Conservation (phyloP, 2,329 filamentous ascomycete species). For the Pestalotiopsis sp. region DNA sequence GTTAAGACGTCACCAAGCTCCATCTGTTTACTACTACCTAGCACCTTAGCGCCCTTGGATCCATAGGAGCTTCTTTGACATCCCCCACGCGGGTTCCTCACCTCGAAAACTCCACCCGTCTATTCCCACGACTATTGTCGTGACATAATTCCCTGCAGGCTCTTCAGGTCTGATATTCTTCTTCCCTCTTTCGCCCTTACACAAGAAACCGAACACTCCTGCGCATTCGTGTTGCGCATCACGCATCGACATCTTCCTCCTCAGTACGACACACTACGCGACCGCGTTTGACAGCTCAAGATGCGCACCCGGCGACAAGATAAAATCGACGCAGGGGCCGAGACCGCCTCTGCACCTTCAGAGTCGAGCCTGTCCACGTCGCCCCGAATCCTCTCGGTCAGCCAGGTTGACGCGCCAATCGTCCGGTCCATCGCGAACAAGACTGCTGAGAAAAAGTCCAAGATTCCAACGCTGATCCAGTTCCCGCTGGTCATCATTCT, state of each 20-base stretch:
- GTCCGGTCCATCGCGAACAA: conserved; percentile 1
- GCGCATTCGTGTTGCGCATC: not conserved
- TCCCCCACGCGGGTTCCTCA: not conserved
- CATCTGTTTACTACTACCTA: conserved; percentile 5
- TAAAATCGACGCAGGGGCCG: not conserved
- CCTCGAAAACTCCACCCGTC: not conserved
- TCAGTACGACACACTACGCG: not conserved
- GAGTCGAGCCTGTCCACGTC: not conserved
- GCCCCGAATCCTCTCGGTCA: conserved; percentile 1
- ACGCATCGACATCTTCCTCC: not conserved
- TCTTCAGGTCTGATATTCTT: not conserved
- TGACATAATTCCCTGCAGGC: not conserved
- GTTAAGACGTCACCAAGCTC: conserved; percentile 10
- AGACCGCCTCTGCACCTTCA: conserved; percentile 1
- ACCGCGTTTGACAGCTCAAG: not conserved
- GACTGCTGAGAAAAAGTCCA: conserved; percentile 24
- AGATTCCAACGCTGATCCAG: conserved; percentile 46
- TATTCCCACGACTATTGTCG: not conserved
- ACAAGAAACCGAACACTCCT: not conserved
- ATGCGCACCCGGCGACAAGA: conserved; percentile 19
- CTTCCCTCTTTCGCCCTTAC: not conserved
- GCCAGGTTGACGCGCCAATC: conserved; percentile 6
- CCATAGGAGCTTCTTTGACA: not conserved
- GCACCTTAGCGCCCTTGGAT: not conserved
- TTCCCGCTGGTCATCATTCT: conserved; percentile 57